Evolutionary conservation across 371 early-diverging fungal genomes (phyloP).

Genomic region (Globomyces sp.): DNA sequence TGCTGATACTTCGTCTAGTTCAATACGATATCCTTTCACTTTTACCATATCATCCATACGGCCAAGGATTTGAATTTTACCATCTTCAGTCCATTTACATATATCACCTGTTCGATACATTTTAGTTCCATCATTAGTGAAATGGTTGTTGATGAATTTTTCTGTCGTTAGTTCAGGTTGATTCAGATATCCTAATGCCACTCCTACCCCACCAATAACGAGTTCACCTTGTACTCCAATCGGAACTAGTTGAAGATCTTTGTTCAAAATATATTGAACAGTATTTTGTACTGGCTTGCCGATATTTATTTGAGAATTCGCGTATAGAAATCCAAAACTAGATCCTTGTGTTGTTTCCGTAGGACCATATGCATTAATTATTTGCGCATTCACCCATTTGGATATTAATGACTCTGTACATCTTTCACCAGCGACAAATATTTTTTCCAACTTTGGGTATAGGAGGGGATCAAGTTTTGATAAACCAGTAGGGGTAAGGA

Average conservation of each 20-base stretch:
- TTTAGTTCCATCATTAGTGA: not conserved
- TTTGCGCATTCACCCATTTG: constrained; percentile 18
- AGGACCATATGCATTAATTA: constrained; percentile 22
- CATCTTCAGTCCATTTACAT: constrained; percentile 15
- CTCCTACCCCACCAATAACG: constrained; percentile 23
- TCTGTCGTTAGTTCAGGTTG: constrained; percentile 25
- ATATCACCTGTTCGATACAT: constrained; percentile 29
- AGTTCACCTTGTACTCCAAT: constrained; percentile 16
- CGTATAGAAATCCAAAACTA: not conserved
- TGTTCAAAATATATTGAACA: constrained; percentile 20
- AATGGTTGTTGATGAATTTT: constrained; percentile 26
- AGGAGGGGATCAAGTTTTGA: constrained; percentile 23
- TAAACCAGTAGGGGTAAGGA: constrained; percentile 18
- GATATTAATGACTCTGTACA: constrained; percentile 9
- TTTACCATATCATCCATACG: constrained; percentile 15
- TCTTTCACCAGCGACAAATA: constrained; percentile 24
- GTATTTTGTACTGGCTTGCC: constrained; percentile 24
- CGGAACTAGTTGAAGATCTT: constrained; percentile 2
- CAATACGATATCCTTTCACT: constrained; percentile 18
- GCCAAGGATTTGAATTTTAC: constrained; percentile 18
- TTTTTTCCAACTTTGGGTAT: constrained; percentile 25
- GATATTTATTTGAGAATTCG: constrained; percentile 7
- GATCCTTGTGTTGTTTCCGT: constrained; percentile 16
- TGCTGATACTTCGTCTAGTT: constrained; percentile 20
- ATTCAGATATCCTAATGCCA: constrained; percentile 33